Evolutionary conservation across 2,329 filamentous ascomycete genomes (phyloP), one percentile per base, ranked within the genome.

Genomic region (Colletotrichum trifolii): DNA sequence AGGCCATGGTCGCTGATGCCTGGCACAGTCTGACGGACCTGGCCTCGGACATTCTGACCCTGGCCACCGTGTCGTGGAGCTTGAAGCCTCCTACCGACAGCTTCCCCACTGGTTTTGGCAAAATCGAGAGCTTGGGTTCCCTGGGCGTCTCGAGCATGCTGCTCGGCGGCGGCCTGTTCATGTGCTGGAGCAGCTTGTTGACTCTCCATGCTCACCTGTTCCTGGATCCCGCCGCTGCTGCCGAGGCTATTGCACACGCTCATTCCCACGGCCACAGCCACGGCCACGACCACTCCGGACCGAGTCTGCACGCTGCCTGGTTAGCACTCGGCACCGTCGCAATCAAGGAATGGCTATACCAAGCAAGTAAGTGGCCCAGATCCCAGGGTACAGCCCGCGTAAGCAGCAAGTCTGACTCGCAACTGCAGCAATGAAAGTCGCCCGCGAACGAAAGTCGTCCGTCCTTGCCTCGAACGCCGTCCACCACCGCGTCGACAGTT

Each of bases 341-440:
- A 34, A 83, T 98, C 72, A 99, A 99, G 80, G 96, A 99, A 79
- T 99, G 94, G 93, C 83, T 99, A 34, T 99, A 98, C 76, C 90
- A 91, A 82, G 93, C 95, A 69, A 99, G 95, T 96, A 88, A 83
- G 92, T 87, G n/a, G 40, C 25, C 13, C 25, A 35, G 34, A 33
- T 15, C 42, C 25, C 15, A 48, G 50, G n/a, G 10, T 3, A 8
- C 15, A 54, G 42, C 12, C 9, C 9, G 9, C 54, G 45, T 9
- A 48, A 42, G 45, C 54, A 57, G 36, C 45, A 33, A 33, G 45
- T 47, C 58, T 66, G 35, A 66, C 36, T 48, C 48, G 38, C 47
- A 47, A 40, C 9, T 67, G 40, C 69, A 96, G 93, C 93, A 55
- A 96, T 98, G 90, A 98, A 97, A 82, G 89, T 99, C 66, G 96